Conservation (phyloP, 768 basidiomycete species). For the Podaxis mareebaensis region DNA sequence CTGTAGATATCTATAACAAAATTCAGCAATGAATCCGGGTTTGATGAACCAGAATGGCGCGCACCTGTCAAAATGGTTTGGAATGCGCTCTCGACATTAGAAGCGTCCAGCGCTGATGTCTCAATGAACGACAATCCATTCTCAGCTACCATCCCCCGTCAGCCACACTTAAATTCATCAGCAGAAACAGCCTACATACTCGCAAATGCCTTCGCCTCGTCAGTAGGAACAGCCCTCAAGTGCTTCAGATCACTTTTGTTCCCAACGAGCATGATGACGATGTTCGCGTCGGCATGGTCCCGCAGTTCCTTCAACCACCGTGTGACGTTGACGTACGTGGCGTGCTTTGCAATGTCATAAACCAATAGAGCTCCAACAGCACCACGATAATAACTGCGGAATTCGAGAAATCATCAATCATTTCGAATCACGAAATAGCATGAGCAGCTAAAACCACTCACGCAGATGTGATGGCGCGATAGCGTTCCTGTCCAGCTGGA, state of each 20-base stretch:
- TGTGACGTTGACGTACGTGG: slow-evolving; percentile 90
- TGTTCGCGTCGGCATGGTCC: slow-evolving; percentile 92
- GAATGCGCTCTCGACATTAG: slow-evolving; percentile 97
- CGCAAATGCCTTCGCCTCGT: slow-evolving; percentile 92
- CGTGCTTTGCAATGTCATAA: slow-evolving; percentile 93
- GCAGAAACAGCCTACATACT: slow-evolving; percentile 46
- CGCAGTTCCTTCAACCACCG: slow-evolving; percentile 97
- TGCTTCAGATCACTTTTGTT: slow-evolving; percentile 99
- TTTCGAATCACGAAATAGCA: background rate
- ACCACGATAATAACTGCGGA: slow-evolving; percentile 89
- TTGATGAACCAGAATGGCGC: slow-evolving; percentile 23
- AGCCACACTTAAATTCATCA: slow-evolving; percentile 9
- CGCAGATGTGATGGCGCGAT: slow-evolving; percentile 98
- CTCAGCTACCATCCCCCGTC: slow-evolving; percentile 56
- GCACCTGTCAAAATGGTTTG: slow-evolving; percentile 91
- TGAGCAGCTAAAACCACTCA: slow-evolving; percentile 35
- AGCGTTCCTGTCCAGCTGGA: slow-evolving; percentile 95
- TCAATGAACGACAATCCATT: slow-evolving; percentile 95
- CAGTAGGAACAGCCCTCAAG: slow-evolving; percentile 92
- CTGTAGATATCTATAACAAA: slow-evolving; percentile 84
- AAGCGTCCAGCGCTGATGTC: slow-evolving; percentile 99
- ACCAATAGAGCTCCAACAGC: slow-evolving; percentile 92
- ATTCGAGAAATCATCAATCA: background rate
- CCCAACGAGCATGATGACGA: slow-evolving; percentile 94
- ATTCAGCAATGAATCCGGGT: slow-evolving; percentile 1